phyloP scores from a whole-genome alignment of 805 yeast genomes.

The Wickerhamiella kazuoi region DNA sequence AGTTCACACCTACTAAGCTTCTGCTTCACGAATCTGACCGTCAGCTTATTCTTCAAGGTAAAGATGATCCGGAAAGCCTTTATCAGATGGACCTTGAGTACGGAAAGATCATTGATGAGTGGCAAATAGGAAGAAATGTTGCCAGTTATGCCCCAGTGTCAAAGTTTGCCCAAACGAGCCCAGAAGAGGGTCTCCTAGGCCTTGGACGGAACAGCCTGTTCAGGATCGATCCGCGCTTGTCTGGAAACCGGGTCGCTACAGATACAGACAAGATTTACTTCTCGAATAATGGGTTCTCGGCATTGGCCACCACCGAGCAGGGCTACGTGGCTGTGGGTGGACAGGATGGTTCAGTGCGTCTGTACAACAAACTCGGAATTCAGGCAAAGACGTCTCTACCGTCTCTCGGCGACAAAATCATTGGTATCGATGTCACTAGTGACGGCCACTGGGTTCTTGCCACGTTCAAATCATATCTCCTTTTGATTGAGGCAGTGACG shows the following conservation, averaged over 20 bases:
- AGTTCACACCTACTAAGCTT: constrained; percentile 40
- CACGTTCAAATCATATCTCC: constrained; percentile 54
- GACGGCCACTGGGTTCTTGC: constrained; percentile 74
- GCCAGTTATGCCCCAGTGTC: constrained; percentile 45
- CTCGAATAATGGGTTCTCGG: constrained; percentile 34
- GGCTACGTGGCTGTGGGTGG: constrained; percentile 70
- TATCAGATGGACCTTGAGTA: constrained; percentile 63
- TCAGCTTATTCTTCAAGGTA: constrained; percentile 46
- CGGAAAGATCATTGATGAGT: constrained; percentile 76
- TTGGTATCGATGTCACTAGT: constrained; percentile 51
- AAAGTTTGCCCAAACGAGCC: constrained; percentile 57
- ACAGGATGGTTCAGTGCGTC: constrained; percentile 52
- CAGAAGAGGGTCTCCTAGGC: constrained; percentile 60
- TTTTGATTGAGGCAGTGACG: constrained; percentile 50
- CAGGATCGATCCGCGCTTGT: constrained; percentile 62
- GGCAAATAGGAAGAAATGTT: constrained; percentile 31
- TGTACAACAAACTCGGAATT: constrained; percentile 45
- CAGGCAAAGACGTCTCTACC: constrained; percentile 68
- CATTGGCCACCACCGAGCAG: constrained; percentile 50
- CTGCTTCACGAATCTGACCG: constrained; percentile 67
- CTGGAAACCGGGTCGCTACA: constrained; percentile 39
- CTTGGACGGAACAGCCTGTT: constrained; percentile 47
- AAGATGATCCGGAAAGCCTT: constrained; percentile 27
- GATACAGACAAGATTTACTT: constrained; percentile 37
- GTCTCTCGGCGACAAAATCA: constrained; percentile 60